A percentile compares a stretch with the other conserved stretches of the same genome.
phyloP scores from a whole-genome alignment of 345 rosid genomes.

The Psidium friedrichsthalianum region DNA sequence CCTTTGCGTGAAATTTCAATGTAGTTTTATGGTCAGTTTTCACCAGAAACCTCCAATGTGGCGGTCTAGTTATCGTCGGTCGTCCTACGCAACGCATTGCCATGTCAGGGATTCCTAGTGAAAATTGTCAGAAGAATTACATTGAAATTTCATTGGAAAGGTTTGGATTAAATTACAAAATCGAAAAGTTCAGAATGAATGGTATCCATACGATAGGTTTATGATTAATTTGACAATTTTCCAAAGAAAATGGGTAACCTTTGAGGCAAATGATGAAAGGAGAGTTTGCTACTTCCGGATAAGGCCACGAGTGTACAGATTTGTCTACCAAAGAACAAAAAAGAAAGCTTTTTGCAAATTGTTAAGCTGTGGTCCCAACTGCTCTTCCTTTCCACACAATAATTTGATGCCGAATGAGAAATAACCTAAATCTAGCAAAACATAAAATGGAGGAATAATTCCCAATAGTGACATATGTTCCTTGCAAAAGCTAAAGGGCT shows the following conservation, averaged over 20 bases:
- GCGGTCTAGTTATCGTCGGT: fast-evolving
- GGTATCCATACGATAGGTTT: neutral
- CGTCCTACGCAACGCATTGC: neutral
- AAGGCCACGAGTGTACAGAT: neutral
- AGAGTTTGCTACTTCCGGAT: neutral
- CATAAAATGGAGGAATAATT: neutral
- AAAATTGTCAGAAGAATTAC: neutral
- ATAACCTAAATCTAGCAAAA: neutral
- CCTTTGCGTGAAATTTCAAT: neutral
- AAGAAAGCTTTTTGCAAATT: neutral
- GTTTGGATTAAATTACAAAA: neutral
- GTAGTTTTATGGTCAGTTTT: neutral
- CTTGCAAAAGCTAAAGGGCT: conserved; percentile 6
- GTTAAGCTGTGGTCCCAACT: neutral
- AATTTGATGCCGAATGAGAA: neutral
- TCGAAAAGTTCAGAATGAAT: neutral
- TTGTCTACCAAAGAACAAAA: neutral
- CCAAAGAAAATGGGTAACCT: neutral
- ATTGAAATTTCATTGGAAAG: neutral
- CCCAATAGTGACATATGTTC: neutral
- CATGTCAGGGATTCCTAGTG: neutral
- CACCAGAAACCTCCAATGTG: fast-evolving
- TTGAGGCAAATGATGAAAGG: neutral
- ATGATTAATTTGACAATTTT: neutral
- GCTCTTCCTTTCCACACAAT: neutral